Percentiles rank a stretch among this genome's conserved stretches.
Evolutionary conservation across 2,329 filamentous ascomycete species (phyloP).

Genomic region (Diaporthe nobilis): DNA sequence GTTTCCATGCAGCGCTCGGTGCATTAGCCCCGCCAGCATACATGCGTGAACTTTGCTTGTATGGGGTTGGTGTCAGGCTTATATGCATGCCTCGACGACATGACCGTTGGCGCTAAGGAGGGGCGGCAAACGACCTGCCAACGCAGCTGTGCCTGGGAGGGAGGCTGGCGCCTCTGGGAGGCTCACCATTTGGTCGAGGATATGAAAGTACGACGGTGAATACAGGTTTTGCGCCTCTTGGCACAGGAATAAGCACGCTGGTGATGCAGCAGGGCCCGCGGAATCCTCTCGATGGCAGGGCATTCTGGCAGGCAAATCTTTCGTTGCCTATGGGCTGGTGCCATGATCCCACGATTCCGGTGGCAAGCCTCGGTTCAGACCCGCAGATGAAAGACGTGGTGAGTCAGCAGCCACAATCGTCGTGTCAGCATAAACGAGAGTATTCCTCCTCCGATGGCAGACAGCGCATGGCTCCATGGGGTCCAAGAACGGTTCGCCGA

Average conservation of each 20-base stretch:
- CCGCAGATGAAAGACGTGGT: not conserved
- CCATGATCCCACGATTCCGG: not conserved
- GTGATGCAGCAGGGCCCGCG: not conserved
- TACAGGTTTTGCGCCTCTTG: constrained; percentile 22
- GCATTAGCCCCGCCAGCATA: constrained; percentile 14
- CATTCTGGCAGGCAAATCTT: constrained; percentile 10
- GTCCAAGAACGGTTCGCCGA: constrained; percentile 4
- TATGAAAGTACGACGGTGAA: constrained; percentile 8
- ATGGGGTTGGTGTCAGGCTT: constrained; percentile 22
- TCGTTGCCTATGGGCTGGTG: not conserved
- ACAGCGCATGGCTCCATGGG: not conserved
- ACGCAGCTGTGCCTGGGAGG: not conserved
- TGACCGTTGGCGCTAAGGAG: not conserved
- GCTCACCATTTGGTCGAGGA: constrained; percentile 21
- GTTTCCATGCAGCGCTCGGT: constrained; percentile 27
- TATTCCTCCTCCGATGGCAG: not conserved
- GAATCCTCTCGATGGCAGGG: constrained; percentile 23
- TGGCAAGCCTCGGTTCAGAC: not conserved
- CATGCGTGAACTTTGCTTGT: not conserved
- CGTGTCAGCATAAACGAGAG: constrained; percentile 6
- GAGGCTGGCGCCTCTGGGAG: constrained; percentile 10
- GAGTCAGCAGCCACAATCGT: constrained; percentile 7
- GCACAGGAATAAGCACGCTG: constrained; percentile 13
- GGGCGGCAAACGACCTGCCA: constrained; percentile 9
- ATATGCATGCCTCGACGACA: constrained; percentile 14